Evolutionary conservation across 1,139 yeast species (phyloP), one percentile per base, ranked within the genome.

Genomic region (Diutina rugosa): DNA sequence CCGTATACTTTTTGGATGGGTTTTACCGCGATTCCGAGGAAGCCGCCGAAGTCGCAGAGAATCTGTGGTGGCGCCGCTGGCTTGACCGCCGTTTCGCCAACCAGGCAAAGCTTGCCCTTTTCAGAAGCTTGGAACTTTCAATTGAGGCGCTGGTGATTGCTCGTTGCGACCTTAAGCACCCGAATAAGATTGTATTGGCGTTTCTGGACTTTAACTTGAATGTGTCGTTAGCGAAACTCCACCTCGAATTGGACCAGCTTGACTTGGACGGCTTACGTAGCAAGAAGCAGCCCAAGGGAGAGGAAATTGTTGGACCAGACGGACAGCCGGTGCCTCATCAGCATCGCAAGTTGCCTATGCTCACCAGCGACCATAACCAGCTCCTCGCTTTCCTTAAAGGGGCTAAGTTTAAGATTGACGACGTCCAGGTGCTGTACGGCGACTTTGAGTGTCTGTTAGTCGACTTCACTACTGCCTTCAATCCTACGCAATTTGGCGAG

Each of bases 1-100:
- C 66, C 1, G 46, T 69, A n/a, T 63, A 71, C 7, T 44, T 70
- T 18, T 63, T 71, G 54, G 70, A 72, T 58, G 76, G 77, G 6
- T 65, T 62, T 55, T 58, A 73, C 9, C 67, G 46, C 46, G 7
- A 65, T 53, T 67, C 66, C 12, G 55, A 49, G 4, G 26, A 53
- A 5, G 26, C 48, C 38, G 38, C 10, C 21, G 14, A 53, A 46
- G 61, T 30, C 62, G 69, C 58, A 65, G 70, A 60, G 58, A 65
- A 49, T 56, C 61, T 47, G 56, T 47, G 51, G 51, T 47, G 51
- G 51, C 7, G 30, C 5, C 35, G 30, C 14, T 47, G 35, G 35
- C 16, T 47, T 18, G 18, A 28, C 9, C 18, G 35, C 7, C 41
- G 53, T 14, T 49, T 49, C 16, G 8, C 41, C n/a, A 49, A 30